Percentiles rank a stretch among this genome's conserved stretches.
Evolutionary conservation across 345 rosid genomes (phyloP).

Genomic region (Citrus maxima): DNA sequence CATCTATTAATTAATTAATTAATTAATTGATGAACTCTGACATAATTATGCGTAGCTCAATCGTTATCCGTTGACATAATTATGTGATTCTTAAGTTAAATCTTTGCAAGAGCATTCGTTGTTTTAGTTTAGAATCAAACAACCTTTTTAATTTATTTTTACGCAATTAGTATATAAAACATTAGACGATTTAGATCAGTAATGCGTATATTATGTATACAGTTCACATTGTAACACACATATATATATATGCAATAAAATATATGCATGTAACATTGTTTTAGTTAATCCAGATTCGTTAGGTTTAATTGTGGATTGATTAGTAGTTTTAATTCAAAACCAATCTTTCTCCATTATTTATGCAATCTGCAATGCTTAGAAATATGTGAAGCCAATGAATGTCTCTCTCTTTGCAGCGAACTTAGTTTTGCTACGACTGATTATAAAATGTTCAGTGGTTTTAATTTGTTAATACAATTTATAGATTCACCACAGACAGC

Average conservation of each 20-base stretch:
- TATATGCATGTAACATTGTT: no score
- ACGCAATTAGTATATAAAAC: not conserved
- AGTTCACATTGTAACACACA: no score
- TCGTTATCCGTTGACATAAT: not conserved
- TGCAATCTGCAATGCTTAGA: not conserved
- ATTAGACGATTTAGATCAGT: no score
- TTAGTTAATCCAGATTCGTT: not conserved
- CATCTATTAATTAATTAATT: not conserved
- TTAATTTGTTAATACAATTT: not conserved
- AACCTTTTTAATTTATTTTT: not conserved
- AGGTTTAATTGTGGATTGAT: not conserved
- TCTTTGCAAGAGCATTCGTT: not conserved
- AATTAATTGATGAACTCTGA: slow-evolving; percentile 1
- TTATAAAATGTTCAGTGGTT: not conserved
- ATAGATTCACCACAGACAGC: not conserved
- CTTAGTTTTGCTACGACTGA: not conserved
- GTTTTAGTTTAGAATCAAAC: not conserved
- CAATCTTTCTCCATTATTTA: not conserved
- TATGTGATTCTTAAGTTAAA: not conserved
- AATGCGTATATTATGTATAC: not conserved
- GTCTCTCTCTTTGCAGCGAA: slow-evolving; percentile 18
- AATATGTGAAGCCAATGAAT: slow-evolving; percentile 1
- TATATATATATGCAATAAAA: not conserved
- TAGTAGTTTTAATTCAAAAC: not conserved
- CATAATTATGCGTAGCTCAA: slow-evolving; percentile 3